A percentile compares a stretch with the other conserved stretches of the same genome.
Evolutionary conservation across 306 rosid species (phyloP).

Genomic region (Lagenaria siceraria): DNA sequence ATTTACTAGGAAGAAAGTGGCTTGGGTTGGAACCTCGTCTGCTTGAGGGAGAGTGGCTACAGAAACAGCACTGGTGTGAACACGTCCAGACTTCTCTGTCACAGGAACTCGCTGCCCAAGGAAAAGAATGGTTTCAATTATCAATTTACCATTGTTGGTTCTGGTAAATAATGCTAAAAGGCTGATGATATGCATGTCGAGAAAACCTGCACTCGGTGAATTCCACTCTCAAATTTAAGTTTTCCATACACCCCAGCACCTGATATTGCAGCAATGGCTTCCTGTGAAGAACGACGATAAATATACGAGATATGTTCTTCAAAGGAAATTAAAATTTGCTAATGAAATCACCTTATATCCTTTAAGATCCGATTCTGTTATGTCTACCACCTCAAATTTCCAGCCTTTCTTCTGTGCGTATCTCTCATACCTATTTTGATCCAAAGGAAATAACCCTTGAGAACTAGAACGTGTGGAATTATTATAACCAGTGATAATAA

Average conservation of each 20-base stretch:
- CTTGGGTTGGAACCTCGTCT: conserved; percentile 46
- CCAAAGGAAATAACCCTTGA: neutral
- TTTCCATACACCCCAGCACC: conserved; percentile 71
- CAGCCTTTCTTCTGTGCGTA: conserved; percentile 67
- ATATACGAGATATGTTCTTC: neutral
- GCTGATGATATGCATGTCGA: conserved; percentile 5
- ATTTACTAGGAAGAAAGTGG: neutral
- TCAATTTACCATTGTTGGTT: neutral
- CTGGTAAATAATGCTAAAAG: neutral
- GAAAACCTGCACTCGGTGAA: conserved; percentile 89
- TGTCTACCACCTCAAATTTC: conserved; percentile 70
- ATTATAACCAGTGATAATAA: conserved; percentile 7
- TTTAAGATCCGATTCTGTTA: conserved; percentile 67
- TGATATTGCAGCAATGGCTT: conserved; percentile 80
- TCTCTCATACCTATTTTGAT: conserved; percentile 58
- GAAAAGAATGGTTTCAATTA: conserved; percentile 10
- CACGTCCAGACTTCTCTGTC: conserved; percentile 84
- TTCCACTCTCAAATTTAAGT: conserved; percentile 92
- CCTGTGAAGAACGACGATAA: conserved; percentile 29
- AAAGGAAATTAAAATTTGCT: neutral
- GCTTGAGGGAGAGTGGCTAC: conserved; percentile 96
- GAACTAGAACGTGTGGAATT: conserved; percentile 9
- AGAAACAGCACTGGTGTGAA: conserved; percentile 94
- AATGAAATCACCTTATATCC: conserved; percentile 55
- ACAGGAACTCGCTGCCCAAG: conserved; percentile 72